Conservation (phyloP, 192 early-diverging fungal genomes). For the Umbelopsis isabellina region DNA sequence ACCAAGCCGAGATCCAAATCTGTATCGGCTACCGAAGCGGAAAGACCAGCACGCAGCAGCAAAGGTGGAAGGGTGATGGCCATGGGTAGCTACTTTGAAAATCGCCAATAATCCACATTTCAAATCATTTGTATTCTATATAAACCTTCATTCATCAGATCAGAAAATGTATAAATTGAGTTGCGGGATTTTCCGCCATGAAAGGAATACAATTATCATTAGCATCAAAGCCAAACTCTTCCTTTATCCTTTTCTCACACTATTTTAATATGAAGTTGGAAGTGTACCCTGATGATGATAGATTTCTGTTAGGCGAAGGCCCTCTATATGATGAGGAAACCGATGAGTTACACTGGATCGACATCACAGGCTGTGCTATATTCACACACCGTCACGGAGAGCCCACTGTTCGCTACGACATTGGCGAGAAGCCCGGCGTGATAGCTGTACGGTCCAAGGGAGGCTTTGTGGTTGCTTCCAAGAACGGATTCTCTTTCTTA, state of each 20-base stretch:
- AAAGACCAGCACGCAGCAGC: background rate
- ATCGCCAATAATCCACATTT: background rate
- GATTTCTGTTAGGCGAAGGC: background rate
- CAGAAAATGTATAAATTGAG: constrained; percentile 5
- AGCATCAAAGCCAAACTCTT: no score
- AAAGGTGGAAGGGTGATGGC: constrained; percentile 19
- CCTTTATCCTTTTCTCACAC: no score
- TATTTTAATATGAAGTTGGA: background rate
- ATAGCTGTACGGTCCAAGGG: background rate
- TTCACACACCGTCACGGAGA: background rate
- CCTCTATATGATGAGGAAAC: background rate
- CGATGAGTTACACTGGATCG: constrained; percentile 14
- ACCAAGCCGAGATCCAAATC: constrained; percentile 36
- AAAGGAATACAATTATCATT: no score
- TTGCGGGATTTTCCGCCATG: constrained; percentile 17
- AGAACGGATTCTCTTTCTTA: constrained; percentile 3
- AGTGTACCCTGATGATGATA: constrained; percentile 8
- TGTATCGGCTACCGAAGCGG: constrained; percentile 21
- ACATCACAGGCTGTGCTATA: constrained; percentile 14
- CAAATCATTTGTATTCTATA: background rate
- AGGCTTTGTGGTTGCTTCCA: constrained; percentile 4
- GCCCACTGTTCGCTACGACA: constrained; percentile 4
- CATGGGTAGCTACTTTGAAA: constrained; percentile 35
- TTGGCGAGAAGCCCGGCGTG: constrained; percentile 14
- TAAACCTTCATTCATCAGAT: background rate